phyloP scores from a whole-genome alignment of 2,329 filamentous ascomycete species.

The Apiospora phragmitis region DNA sequence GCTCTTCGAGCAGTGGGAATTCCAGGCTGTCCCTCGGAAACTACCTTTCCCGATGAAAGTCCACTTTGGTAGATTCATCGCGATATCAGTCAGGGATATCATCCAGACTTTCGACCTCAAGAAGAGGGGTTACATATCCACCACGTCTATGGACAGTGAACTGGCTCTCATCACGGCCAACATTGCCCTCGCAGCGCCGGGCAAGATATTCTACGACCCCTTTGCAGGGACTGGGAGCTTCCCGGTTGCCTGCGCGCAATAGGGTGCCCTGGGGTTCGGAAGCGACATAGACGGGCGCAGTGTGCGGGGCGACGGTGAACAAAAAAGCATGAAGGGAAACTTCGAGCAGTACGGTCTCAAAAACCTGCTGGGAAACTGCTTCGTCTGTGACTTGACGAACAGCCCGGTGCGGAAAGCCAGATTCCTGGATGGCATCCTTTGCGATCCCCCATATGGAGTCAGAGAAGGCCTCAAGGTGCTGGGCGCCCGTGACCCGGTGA shows the following conservation, averaged over 20 bases:
- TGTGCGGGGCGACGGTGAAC: slow-evolving; percentile 69
- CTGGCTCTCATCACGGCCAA: slow-evolving; percentile 90
- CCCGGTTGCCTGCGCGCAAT: slow-evolving; percentile 84
- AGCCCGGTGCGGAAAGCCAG: slow-evolving; percentile 64
- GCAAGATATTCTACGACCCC: slow-evolving; percentile 88
- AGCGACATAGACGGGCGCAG: slow-evolving; percentile 93
- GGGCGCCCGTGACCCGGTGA: slow-evolving; percentile 69
- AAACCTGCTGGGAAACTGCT: slow-evolving; percentile 70
- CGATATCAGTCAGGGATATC: slow-evolving; percentile 64
- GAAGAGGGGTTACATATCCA: slow-evolving; percentile 90
- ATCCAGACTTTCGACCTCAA: slow-evolving; percentile 83
- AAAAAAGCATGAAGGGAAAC: slow-evolving; percentile 62
- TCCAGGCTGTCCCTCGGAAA: slow-evolving; percentile 48
- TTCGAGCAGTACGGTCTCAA: slow-evolving; percentile 80
- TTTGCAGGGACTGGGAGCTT: slow-evolving; percentile 97
- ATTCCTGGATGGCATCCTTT: slow-evolving; percentile 82
- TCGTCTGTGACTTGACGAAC: slow-evolving; percentile 86
- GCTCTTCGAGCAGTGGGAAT: slow-evolving; percentile 79
- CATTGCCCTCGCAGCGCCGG: slow-evolving; percentile 77
- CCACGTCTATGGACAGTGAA: slow-evolving; percentile 96
- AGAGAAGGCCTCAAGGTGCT: slow-evolving; percentile 88
- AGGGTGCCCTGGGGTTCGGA: slow-evolving; percentile 80
- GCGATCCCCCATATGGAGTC: slow-evolving; percentile 94
- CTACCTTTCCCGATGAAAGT: slow-evolving; percentile 58
- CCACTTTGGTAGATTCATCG: slow-evolving; percentile 74